Percentiles rank a stretch among this genome's conserved stretches.
Evolutionary conservation across 805 yeast genomes (phyloP).

Genomic region (Kodamaea hsintzibuensis): DNA sequence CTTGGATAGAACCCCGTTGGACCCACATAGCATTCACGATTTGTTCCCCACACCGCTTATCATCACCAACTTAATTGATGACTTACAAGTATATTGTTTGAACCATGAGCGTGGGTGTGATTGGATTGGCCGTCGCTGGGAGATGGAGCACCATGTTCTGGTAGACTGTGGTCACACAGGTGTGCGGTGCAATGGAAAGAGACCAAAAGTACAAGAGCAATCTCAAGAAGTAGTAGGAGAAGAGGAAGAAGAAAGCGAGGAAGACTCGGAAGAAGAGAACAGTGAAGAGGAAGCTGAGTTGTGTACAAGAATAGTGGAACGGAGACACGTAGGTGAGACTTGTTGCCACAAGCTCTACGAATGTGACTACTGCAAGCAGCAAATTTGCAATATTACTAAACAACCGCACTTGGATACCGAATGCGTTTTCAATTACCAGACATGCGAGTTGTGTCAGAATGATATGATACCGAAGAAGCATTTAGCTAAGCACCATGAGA

Average conservation of each 20-base stretch:
- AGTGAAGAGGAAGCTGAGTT: slow-evolving; percentile 3
- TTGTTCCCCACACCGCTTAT: slow-evolving; percentile 57
- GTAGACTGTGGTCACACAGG: slow-evolving; percentile 39
- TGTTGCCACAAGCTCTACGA: slow-evolving; percentile 42
- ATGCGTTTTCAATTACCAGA: slow-evolving; percentile 40
- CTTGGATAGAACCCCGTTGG: slow-evolving; percentile 55
- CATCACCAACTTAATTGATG: slow-evolving; percentile 60
- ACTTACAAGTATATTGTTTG: slow-evolving; percentile 56
- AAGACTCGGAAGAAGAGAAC: slow-evolving; percentile 5
- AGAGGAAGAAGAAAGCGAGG: slow-evolving; percentile 12
- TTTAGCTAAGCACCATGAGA: slow-evolving; percentile 40
- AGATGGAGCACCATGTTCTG: slow-evolving; percentile 49
- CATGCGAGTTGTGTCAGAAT: slow-evolving; percentile 45
- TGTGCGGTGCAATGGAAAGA: slow-evolving; percentile 31
- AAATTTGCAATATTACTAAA: slow-evolving; percentile 29
- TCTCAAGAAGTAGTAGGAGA: slow-evolving; percentile 2
- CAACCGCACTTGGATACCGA: slow-evolving; percentile 37
- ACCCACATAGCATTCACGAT: slow-evolving; percentile 30
- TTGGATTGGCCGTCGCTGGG: slow-evolving; percentile 61
- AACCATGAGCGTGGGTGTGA: slow-evolving; percentile 54
- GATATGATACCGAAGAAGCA: slow-evolving; percentile 41
- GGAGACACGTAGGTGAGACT: slow-evolving; percentile 17
- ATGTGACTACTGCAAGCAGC: slow-evolving; percentile 39
- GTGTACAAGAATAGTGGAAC: slow-evolving; percentile 22
- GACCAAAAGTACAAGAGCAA: background rate